Evolutionary conservation across 257 asterid species (phyloP), one percentile per base, ranked within the genome.

Genomic region (Salvia splendens): DNA sequence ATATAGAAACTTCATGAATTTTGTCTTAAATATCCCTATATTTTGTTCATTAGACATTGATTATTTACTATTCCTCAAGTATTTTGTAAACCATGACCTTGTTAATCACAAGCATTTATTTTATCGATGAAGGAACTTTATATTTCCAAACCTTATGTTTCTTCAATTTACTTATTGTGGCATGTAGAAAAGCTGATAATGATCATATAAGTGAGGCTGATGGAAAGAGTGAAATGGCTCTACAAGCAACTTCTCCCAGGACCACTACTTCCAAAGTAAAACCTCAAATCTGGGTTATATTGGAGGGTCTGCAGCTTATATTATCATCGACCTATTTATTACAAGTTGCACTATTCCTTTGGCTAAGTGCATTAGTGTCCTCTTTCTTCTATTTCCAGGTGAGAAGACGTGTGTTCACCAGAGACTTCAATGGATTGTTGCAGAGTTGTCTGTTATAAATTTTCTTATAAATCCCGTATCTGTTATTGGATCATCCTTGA

Each of bases 351-450:
- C 78, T 91, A 42, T 94, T 91, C 82, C 81, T 94, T 58, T 94
- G 99, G 97, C 86, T 91, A 46, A 84, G 92, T 82, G 97, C 97
- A 64, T 86, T 90, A 11, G 78, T 90, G 55, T 93, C 99, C 69
- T 93, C 99, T 65, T 88, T 93, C 89, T 93, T 93, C 83, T 93
- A 93, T 84, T 90, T 93, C 77, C 97, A 93, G 96, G 99, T 90
- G 73, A 77, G 74, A 9, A 12, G 49, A 62, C 47, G 15, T 60
- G 68, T 48, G 70, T 54, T 60, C 45, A 48, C 65, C 33, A 2
- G 30, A 24, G 48, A 36, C 59, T 7, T 46, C 72, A 15, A 5
- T 40, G 45, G 38, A 65, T 52, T 45, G 12, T 58, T 41, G 33
- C 41, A 43, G 49, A 24, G 30, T 24, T 24, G 30, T 24, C 30